Percentiles rank a stretch among this genome's conserved stretches.
phyloP scores from a whole-genome alignment of 2,329 filamentous ascomycete species.

The Aspergillus felis region DNA sequence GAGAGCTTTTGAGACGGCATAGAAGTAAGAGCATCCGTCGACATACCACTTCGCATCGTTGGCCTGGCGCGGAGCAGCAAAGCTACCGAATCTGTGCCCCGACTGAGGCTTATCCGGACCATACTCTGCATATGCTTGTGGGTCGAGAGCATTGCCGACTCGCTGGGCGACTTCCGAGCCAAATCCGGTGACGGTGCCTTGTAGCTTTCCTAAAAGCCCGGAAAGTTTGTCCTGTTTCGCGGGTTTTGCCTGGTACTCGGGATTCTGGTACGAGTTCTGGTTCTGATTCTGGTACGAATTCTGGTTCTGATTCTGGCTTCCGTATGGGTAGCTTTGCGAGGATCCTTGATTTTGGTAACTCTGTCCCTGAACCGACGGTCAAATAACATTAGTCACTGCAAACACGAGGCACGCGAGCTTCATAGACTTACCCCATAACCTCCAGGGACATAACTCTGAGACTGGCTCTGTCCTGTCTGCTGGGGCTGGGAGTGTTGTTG shows the following conservation, averaged over 20 bases:
- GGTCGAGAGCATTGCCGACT: slow-evolving; percentile 44
- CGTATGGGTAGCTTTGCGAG: slow-evolving; percentile 21
- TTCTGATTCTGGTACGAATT: slow-evolving; percentile 19
- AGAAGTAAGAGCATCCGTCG: slow-evolving; percentile 80
- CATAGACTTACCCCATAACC: slow-evolving; percentile 20
- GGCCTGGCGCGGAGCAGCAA: slow-evolving; percentile 68
- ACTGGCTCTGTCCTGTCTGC: slow-evolving; percentile 6
- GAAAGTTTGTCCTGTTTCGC: slow-evolving; percentile 37
- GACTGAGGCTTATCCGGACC: slow-evolving; percentile 35
- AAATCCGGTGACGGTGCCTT: slow-evolving; percentile 49
- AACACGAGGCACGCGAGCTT: neutral
- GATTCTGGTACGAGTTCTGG: slow-evolving; percentile 9
- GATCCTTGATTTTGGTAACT: slow-evolving; percentile 7
- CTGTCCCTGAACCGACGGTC: neutral
- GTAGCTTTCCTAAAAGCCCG: slow-evolving; percentile 54
- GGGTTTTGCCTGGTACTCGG: slow-evolving; percentile 27
- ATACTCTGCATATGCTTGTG: slow-evolving; percentile 46
- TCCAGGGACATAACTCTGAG: slow-evolving; percentile 20
- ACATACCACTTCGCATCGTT: slow-evolving; percentile 83
- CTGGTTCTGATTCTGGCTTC: slow-evolving; percentile 20
- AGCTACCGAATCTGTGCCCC: slow-evolving; percentile 56
- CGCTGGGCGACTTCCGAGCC: slow-evolving; percentile 50
- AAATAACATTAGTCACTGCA: neutral
- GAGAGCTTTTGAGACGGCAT: slow-evolving; percentile 74
- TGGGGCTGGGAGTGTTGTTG: slow-evolving; percentile 15